phyloP scores from a whole-genome alignment of 768 basidiomycete genomes.

The Lactarius sp. region DNA sequence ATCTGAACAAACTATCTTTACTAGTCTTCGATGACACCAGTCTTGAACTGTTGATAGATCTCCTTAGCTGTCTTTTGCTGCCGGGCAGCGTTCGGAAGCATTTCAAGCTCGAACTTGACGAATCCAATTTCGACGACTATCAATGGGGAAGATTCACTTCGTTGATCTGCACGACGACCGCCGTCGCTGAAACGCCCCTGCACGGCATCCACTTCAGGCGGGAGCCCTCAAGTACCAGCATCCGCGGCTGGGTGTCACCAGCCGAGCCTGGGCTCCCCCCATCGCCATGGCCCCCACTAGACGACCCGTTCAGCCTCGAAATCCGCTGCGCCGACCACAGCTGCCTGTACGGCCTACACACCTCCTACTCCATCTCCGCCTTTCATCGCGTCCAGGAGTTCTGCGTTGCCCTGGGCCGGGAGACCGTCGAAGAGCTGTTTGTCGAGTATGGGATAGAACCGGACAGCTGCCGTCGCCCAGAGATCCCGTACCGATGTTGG shows the following conservation, averaged over 20 bases:
- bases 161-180: conserved; percentile 15
- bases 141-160: conserved; percentile 6
- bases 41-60: neutral
- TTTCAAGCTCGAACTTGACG: conserved; percentile 2
- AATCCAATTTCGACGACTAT: neutral
- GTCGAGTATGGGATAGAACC: conserved; percentile 9
- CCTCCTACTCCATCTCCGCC: neutral
- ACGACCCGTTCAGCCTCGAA: conserved; percentile 12
- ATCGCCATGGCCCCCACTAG: conserved; percentile 6
- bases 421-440: conserved; percentile 2
- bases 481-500: neutral
- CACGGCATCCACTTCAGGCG: conserved; percentile 8
- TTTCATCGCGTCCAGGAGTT: conserved; percentile 5
- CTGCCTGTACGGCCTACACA: conserved; percentile 13
- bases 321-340: neutral
- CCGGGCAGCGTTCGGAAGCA: conserved; percentile 1
- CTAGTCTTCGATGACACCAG: neutral
- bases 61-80: neutral
- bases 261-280: neutral
- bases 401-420: neutral
- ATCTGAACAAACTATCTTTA: neutral
- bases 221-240: neutral
- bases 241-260: neutral
- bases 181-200: neutral
- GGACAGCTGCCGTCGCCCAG: neutral